Percentiles rank a stretch among this genome's conserved stretches.
These are phyloP conservation scores for Zizania latifolia DNA, from an alignment of 176 grass and related monocot genomes.

Conservation along the genomic window DNA sequence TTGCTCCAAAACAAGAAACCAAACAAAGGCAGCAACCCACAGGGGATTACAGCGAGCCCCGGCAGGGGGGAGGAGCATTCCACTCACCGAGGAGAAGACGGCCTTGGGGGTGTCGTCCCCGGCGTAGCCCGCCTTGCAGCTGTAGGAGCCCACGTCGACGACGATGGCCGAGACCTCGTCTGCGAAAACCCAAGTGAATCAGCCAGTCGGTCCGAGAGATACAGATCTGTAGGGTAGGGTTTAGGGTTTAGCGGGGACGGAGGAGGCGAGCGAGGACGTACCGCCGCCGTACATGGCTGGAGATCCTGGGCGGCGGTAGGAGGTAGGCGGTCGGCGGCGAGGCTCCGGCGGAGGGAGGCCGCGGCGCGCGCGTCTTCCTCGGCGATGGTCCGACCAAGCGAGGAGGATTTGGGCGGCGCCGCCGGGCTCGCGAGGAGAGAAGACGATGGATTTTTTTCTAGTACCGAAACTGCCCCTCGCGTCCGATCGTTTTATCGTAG, in stretches of 20 bases:
- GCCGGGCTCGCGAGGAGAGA: too few relatives aligned
- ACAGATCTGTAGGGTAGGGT: conserved; percentile 37
- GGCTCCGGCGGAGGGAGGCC: too few relatives aligned
- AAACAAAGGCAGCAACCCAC: not conserved
- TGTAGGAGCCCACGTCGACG: conserved; percentile 90
- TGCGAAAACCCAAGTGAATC: conserved; percentile 17
- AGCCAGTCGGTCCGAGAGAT: not conserved
- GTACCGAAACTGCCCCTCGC: too few relatives aligned
- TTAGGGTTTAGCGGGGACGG: conserved; percentile 23
- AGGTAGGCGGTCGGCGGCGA: too few relatives aligned
- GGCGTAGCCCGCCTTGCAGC: conserved; percentile 96
- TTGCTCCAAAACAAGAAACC: not conserved
- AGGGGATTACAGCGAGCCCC: not conserved
- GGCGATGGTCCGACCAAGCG: too few relatives aligned
- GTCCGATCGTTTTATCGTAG: too few relatives aligned
- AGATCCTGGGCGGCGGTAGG: not conserved
- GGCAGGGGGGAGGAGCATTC: not conserved
- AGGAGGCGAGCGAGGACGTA: conserved; percentile 38
- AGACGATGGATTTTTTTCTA: too few relatives aligned
- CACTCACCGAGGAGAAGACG: conserved; percentile 85
- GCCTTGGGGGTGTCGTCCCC: conserved; percentile 97
- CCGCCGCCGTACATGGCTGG: conserved; percentile 92
- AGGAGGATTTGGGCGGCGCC: too few relatives aligned
- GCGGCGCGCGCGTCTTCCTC: too few relatives aligned
- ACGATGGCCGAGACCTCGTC: conserved; percentile 99